These are phyloP conservation scores for Xanthoparmelia taractica DNA, from an alignment of 495 filamentous ascomycete genomes.

Conservation along the genomic window DNA sequence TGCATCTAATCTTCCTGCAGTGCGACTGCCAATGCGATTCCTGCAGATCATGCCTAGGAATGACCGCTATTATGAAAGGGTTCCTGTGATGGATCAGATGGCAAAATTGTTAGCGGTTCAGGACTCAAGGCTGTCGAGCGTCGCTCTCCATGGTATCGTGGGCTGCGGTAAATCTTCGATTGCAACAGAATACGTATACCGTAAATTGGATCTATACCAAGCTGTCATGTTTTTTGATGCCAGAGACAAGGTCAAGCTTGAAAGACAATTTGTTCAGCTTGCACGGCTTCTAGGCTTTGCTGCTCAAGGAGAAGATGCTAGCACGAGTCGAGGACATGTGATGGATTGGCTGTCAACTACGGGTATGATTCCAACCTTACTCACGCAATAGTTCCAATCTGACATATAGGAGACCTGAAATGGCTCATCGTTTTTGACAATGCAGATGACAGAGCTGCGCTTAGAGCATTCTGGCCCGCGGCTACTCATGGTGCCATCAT, in stretches of 20 bases:
- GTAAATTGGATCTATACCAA: not conserved
- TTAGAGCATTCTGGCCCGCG: not conserved
- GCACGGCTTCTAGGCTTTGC: not conserved
- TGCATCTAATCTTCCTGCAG: not conserved
- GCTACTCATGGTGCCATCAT: slow-evolving; percentile 11
- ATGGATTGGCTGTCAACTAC: not conserved
- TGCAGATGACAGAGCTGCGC: slow-evolving; percentile 6
- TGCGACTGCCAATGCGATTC: not conserved
- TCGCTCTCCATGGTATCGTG: not conserved
- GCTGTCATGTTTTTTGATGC: not conserved
- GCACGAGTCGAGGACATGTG: not conserved
- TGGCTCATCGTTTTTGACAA: slow-evolving; percentile 11
- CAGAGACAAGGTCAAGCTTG: not conserved
- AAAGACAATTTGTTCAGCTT: slow-evolving; percentile 1
- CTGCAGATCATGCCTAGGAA: not conserved
- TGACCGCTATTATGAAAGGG: slow-evolving; percentile 2
- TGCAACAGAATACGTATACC: not conserved
- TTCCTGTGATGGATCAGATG: not conserved
- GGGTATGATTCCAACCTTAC: not conserved
- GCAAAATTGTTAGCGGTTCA: not conserved
- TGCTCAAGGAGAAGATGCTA: not conserved
- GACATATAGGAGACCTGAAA: not conserved
- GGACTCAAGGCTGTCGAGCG: not conserved
- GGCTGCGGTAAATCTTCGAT: slow-evolving; percentile 6
- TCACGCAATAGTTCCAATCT: not conserved